These are phyloP conservation scores for Leccinum olivaceopallidum DNA, from an alignment of 768 basidiomycete genomes.

Conservation along the genomic window DNA sequence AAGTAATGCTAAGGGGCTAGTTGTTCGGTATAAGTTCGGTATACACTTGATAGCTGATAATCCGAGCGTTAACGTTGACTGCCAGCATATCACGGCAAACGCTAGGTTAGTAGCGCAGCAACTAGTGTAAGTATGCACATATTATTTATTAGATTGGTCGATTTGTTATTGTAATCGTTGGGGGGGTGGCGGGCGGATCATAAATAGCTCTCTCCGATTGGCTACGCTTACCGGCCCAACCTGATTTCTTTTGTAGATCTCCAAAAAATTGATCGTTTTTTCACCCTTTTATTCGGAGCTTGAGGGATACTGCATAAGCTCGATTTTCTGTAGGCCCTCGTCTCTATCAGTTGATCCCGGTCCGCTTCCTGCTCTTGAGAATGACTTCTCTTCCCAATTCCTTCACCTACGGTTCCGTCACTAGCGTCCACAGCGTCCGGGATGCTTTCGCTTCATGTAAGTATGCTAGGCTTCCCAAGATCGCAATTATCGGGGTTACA, in stretches of 20 bases:
- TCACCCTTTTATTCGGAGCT: constrained; percentile 7
- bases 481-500: constrained; percentile 4
- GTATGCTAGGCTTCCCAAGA: constrained; percentile 16
- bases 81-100: no score
- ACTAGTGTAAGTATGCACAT: no score
- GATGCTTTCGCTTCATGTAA: constrained; percentile 64
- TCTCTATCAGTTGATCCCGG: background rate
- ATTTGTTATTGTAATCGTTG: background rate
- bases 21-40: no score
- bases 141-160: background rate
- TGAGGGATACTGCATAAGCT: background rate
- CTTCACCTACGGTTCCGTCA: constrained; percentile 48
- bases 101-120: no score
- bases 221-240: background rate
- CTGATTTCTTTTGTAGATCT: constrained; percentile 3
- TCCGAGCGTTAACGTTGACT: no score
- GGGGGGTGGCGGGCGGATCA: constrained; percentile 12
- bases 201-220: constrained; percentile 9
- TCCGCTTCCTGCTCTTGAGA: background rate
- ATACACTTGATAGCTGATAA: no score
- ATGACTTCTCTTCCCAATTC: constrained; percentile 51
- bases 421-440: constrained; percentile 48
- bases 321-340: background rate
- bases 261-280: background rate
- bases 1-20: background rate